Evolutionary conservation across 345 rosid species (phyloP), one percentile per base, ranked within the genome.

Genomic region (Geranium rotundifolium): DNA sequence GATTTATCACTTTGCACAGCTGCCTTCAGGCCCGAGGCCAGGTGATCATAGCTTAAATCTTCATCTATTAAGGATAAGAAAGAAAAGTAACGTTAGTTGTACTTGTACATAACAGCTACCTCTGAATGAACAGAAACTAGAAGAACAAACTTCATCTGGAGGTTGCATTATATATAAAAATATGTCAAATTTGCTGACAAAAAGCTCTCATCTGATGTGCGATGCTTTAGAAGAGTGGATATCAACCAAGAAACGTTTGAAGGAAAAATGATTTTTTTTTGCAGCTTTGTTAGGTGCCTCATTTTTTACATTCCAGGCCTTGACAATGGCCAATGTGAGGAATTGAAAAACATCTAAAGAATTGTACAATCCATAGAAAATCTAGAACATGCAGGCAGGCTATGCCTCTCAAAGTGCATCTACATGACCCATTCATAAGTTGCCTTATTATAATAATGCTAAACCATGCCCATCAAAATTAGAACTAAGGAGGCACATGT

Each of bases 1-100:
- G 89, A 84, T 61, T 79, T 74, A 72, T 88, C 91, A 46, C 80
- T 76, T 74, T 76, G 67, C 77, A 85, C 71, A 63, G 95, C 95
- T 61, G 64, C 84, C 75, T 80, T 85, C 31, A 84, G 73, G n/a
- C 95, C 89, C 63, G 30, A 74, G 29, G 95, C 91, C 69, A 88
- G 58, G 68, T 82, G 69, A 69, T 85, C 89, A 37, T 88, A 85
- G 64, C 57, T 77, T 20, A 88, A 73, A 16, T 88, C 85, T 77
- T 85, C 70, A 67, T 85, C 91, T 88, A 29, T 57, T 19, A 29
- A 67, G 61, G 65, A 60, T 18, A 31, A 54, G 46, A 55, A 18
- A 54, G 17, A 49, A 50, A 1, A 34, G 3, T 4, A 17, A n/a
- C 8, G 58, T 60, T n/a, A 64, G 62, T 54, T 5, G 14, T 57